Conservation (phyloP, 2,329 filamentous ascomycete genomes). For the Lachnellula suecica region DNA sequence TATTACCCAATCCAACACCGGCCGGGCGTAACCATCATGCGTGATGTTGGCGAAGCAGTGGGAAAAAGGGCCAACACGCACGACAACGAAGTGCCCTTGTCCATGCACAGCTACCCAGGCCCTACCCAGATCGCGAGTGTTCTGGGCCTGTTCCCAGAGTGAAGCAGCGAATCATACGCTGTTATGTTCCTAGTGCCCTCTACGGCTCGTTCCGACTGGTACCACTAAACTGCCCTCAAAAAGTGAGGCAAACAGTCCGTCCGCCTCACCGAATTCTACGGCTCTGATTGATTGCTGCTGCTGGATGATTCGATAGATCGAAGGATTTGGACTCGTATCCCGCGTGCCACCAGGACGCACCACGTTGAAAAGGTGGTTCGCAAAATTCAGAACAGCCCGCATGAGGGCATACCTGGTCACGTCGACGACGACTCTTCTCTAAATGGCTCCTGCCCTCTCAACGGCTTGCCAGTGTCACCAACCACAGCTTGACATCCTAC, state of each 20-base stretch:
- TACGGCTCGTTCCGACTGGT: constrained; percentile 19
- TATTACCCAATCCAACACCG: constrained; percentile 8
- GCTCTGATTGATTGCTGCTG: constrained; percentile 11
- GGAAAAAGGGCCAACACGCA: constrained; percentile 3
- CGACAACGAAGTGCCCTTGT: background rate
- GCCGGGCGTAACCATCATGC: constrained; percentile 9
- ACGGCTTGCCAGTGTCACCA: constrained; percentile 17
- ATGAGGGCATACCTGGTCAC: constrained; percentile 5
- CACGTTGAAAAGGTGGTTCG: constrained; percentile 22
- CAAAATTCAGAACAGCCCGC: constrained; percentile 6
- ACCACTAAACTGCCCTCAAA: constrained; percentile 5
- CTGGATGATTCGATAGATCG: constrained; percentile 7
- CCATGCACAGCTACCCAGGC: constrained; percentile 15
- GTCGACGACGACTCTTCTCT: background rate
- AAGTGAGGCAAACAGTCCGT: constrained; percentile 26
- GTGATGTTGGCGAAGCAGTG: constrained; percentile 5
- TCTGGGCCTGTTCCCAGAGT: constrained; percentile 15
- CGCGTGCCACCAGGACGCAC: constrained; percentile 11
- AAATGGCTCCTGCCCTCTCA: constrained; percentile 4
- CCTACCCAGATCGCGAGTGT: background rate
- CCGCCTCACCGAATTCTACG: constrained; percentile 17
- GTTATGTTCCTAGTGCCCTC: background rate
- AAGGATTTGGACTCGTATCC: constrained; percentile 14
- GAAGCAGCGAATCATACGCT: constrained; percentile 27
- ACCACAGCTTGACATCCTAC: constrained; percentile 11